phyloP scores from a whole-genome alignment of 2,329 filamentous ascomycete genomes.

The Arthrinium phaeospermum region DNA sequence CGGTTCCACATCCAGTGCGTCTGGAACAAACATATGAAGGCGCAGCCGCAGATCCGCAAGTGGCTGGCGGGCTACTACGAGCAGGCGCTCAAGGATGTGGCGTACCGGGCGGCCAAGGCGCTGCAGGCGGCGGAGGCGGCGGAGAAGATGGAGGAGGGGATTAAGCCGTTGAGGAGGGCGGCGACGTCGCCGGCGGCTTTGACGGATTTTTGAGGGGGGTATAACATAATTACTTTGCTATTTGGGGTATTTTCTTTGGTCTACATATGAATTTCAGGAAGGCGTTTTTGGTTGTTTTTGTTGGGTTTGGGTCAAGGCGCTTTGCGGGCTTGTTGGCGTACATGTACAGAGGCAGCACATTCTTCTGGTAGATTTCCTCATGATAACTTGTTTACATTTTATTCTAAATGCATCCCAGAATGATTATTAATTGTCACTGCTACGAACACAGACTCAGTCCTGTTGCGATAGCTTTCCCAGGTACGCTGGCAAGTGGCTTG shows the following conservation, averaged over 20 bases:
- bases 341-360: background rate
- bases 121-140: background rate
- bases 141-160: background rate
- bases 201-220: background rate
- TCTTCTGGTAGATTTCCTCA: background rate
- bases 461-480: too few relatives aligned
- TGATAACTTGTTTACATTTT: background rate
- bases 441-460: background rate
- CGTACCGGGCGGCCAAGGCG: constrained; percentile 20
- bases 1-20: constrained; percentile 16
- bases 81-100: constrained; percentile 21
- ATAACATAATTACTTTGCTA: background rate
- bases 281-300: background rate
- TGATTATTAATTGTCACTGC: accelerated
- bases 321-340: background rate
- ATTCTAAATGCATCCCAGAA: background rate
- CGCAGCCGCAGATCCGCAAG: constrained; percentile 15
- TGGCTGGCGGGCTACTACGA: constrained; percentile 21
- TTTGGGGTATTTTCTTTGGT: background rate
- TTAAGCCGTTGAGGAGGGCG: background rate
- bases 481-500: too few relatives aligned
- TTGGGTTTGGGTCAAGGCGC: background rate
- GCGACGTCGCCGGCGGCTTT: background rate
- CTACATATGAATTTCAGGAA: background rate
- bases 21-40: constrained; percentile 21